Base-by-base conservation (phyloP, 169 alveolate genomes). In the Babesia ovata region DNA sequence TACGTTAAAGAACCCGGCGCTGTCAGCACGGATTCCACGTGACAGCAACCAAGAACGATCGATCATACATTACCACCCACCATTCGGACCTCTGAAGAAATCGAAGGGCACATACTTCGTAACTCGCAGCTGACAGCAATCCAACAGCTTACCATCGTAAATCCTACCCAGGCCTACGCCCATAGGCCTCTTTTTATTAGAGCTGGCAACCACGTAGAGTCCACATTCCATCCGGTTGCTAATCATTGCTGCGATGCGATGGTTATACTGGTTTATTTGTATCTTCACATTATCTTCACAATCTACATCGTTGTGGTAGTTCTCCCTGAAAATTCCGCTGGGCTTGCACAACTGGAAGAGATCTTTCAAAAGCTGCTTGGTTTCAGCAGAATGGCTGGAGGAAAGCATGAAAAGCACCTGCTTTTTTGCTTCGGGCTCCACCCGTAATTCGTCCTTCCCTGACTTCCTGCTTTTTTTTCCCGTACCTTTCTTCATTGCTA, bases 161-260 rank as follows among this genome's bases (percentile, higher is more conserved):
- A 82, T 0, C 28, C 89, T 19, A 17, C 89, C 89, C 22, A 82
- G 42, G 11, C 85, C 89, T 42, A 82, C 14, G 50, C 75, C 66
- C 77, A 72, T 63, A 11, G 89, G 89, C 28, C 85, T 13, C 42
- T 82, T 79, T 53, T 82, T 82, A 50, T 73, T 82, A 39, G 89
- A 82, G 61, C 70, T 73, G 14, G 86, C 86, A 0, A 82, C 75
- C 13, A 71, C 66, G 56, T 82, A 82, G 33, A 82, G 79, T 22
- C 89, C 89, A 24, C 82, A 82, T 2, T 63, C 67, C 57, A 79
- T 26, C 12, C 75, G 65, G 57, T 59, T 62, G 76, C 75, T 70
- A 8, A 79, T 58, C 53, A 53, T 29, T 26, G 61, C 87, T 3
- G 84, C 75, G 39, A 70, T 28, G 36, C 66, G 44, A 62, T 79